Percentiles rank a stretch among this genome's conserved stretches.
phyloP scores from a whole-genome alignment of 768 basidiomycete genomes.

The Macrocybe gigantea region DNA sequence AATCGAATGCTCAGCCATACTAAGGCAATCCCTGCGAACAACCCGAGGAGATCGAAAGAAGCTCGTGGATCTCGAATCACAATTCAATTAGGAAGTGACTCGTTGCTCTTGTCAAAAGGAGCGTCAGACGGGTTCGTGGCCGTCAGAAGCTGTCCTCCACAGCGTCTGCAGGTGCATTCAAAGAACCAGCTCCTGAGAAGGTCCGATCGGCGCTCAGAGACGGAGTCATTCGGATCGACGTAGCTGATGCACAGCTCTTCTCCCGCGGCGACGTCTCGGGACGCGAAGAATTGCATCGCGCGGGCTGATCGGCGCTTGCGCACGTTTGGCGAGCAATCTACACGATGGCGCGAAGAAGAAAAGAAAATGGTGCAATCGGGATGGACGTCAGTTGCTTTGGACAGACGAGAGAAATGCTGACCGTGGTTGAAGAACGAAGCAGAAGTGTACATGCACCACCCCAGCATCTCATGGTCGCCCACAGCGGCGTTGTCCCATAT shows the following conservation, averaged over 20 bases:
- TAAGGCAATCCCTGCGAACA: background rate
- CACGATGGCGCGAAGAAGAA: background rate
- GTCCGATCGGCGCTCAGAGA: constrained; percentile 31
- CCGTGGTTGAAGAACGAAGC: constrained; percentile 70
- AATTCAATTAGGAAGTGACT: background rate
- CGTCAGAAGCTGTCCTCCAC: constrained; percentile 23
- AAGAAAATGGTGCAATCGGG: background rate
- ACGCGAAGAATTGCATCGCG: constrained; percentile 41
- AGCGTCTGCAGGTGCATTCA: constrained; percentile 42
- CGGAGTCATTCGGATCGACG: constrained; percentile 30
- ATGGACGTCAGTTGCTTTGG: background rate
- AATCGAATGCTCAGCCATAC: no score
- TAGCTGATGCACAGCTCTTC: constrained; percentile 61
- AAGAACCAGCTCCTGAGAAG: constrained; percentile 53
- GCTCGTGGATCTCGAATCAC: background rate
- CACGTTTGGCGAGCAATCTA: constrained; percentile 51
- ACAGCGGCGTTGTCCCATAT: constrained; percentile 52
- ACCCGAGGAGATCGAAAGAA: background rate
- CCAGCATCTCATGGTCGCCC: constrained; percentile 54
- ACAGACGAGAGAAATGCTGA: constrained; percentile 17
- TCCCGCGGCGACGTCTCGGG: constrained; percentile 33
- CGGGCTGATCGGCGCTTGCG: constrained; percentile 39
- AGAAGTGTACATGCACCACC: constrained; percentile 56
- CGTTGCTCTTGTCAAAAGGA: background rate
- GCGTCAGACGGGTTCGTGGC: background rate